phyloP scores from a whole-genome alignment of 768 basidiomycete genomes.

The Tricholoma furcatifolium region DNA sequence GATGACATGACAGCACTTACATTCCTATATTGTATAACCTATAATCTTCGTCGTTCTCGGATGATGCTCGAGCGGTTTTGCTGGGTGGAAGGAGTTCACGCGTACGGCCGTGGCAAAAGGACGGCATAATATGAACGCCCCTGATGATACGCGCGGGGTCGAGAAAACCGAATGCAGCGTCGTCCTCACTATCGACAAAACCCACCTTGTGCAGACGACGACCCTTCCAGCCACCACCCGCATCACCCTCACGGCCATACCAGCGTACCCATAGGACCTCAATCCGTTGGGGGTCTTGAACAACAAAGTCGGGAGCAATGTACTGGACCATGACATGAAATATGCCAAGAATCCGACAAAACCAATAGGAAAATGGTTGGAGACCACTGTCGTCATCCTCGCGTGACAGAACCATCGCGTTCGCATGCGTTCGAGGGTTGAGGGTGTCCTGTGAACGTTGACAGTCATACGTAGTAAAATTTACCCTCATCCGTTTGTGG shows the following conservation, averaged over 20 bases:
- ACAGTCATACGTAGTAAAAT: constrained; percentile 42
- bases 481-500: constrained; percentile 32
- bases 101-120: not conserved
- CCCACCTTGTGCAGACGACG: constrained; percentile 38
- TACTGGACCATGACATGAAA: constrained; percentile 22
- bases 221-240: constrained; percentile 22
- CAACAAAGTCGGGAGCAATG: constrained; percentile 3
- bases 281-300: constrained; percentile 19
- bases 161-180: constrained; percentile 41
- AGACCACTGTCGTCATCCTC: constrained; percentile 8
- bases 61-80: not conserved
- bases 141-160: too few species aligned
- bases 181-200: constrained; percentile 30
- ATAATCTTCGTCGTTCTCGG: not conserved
- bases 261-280: constrained; percentile 43
- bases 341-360: constrained; percentile 21
- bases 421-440: constrained; percentile 26
- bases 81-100: not conserved
- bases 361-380: constrained; percentile 22
- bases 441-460: constrained; percentile 34
- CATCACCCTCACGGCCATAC: constrained; percentile 28
- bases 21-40: not conserved
- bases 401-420: constrained; percentile 26
- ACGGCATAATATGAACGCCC: too few species aligned
- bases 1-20: not conserved